Evolutionary conservation across 208 protist genomes (phyloP).

Genomic region (Trypanosoma scelopori): DNA sequence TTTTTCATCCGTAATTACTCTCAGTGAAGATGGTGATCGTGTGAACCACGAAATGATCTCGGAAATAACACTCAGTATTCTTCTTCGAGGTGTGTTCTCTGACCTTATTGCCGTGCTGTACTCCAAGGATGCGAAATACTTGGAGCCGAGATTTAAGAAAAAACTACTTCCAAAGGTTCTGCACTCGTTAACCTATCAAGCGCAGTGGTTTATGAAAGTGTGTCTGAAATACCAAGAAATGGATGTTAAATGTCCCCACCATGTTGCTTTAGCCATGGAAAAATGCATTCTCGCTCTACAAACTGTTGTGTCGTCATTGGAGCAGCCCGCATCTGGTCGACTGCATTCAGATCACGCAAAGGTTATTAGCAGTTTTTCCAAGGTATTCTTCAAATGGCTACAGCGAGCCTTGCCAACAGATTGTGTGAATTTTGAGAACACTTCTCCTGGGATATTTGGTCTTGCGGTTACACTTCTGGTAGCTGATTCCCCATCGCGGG

Average conservation of each 20-base stretch:
- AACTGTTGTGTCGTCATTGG: constrained; percentile 23
- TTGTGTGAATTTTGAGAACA: constrained; percentile 14
- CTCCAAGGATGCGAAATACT: constrained; percentile 25
- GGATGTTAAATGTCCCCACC: not conserved
- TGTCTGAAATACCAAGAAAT: not conserved
- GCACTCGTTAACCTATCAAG: constrained; percentile 21
- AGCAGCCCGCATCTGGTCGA: not conserved
- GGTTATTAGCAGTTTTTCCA: constrained; percentile 20
- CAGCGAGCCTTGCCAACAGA: constrained; percentile 11
- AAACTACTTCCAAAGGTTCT: constrained; percentile 25
- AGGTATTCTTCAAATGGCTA: constrained; percentile 26
- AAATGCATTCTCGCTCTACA: constrained; percentile 28
- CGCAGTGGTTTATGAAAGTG: constrained; percentile 25
- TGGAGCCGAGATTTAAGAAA: constrained; percentile 23
- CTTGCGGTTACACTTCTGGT: constrained; percentile 27
- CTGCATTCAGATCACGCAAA: not conserved
- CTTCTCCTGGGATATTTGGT: constrained; percentile 22
- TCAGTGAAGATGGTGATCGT: not conserved
- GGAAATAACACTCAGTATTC: constrained; percentile 12
- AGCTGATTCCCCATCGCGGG: constrained; percentile 12
- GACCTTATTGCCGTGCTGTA: constrained; percentile 28
- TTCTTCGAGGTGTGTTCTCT: constrained; percentile 28
- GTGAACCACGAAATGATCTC: not conserved
- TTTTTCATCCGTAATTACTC: not conserved
- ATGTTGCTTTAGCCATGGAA: constrained; percentile 15